Evolutionary conservation across 768 basidiomycete genomes (phyloP), one percentile per base, ranked within the genome.

Genomic region (Rhizopogon vulgaris): DNA sequence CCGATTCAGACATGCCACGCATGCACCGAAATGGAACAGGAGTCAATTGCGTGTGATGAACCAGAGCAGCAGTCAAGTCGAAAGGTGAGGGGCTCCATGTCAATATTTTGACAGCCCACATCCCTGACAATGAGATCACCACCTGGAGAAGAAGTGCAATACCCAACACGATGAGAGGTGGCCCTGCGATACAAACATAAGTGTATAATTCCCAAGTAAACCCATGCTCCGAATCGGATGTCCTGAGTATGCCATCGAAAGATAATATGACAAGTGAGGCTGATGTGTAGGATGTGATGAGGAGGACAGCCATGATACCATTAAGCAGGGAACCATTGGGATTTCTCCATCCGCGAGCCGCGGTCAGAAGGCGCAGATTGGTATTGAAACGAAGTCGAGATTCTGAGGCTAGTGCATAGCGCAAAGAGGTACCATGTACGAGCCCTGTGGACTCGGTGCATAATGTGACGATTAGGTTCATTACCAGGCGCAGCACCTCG

Each of bases 21-120:
- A 68, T 68, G 30, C 67, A 65, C 9, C 47, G 63, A 3, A 56
- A 59, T 2, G 52, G 42, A 25, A 59, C 56, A 2, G 52, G 57
- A 4, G 58, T 1, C 38, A 68, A 59, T 9, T 58, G 58, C 2
- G 59, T 56, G 14, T 68, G 60, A n/a, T 63, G 60, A 11, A 69
- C 52, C 25, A 68, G 53, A 2, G 66, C 67, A 2, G 67, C 67
- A 2, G 65, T 63, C 0, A 62, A 56, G 9, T 64, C 65, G 17
- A 69, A 58, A 12, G 63, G 53, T 3, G 65, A 68, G 24, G 65
- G 61, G 14, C 68, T 69, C 67, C 67, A 68, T 8, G 67, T 68
- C 46, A 63, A 34, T 32, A 68, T 56, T 48, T 61, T 55, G 15
- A 63, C 59, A 22, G 51, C 30, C 27, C 56, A 43, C 17, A 59